Percentiles rank a stretch among this genome's conserved stretches.
phyloP scores from a whole-genome alignment of 2,329 filamentous ascomycete genomes.

The Zymoseptoria ardabiliae region DNA sequence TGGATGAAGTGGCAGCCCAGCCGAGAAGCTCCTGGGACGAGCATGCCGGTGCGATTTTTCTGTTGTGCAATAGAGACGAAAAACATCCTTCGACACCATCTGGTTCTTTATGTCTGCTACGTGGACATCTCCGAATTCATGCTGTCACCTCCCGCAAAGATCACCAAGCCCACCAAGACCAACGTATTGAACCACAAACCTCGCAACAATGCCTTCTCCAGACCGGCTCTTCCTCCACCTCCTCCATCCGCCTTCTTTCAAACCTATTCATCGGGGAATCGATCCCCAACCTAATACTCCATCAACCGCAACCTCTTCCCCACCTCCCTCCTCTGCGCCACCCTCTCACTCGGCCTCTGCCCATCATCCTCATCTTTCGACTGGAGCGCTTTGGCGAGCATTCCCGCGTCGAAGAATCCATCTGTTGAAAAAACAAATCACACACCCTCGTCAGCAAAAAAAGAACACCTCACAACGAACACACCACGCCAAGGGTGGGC shows the following conservation, averaged over 20 bases:
- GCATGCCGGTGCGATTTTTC: too few relatives aligned
- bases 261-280: background rate
- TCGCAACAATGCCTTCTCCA: too few relatives aligned
- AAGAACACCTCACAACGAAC: background rate
- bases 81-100: too few relatives aligned
- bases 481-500: background rate
- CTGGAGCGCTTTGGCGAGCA: conserved; percentile 83
- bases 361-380: conserved; percentile 53
- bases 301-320: conserved; percentile 65
- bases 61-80: too few relatives aligned
- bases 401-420: conserved; percentile 95
- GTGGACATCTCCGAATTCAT: too few relatives aligned
- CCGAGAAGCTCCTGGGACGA: too few relatives aligned
- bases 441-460: conserved; percentile 1
- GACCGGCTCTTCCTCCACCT: background rate
- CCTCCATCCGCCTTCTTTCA: too few relatives aligned
- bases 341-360: conserved; percentile 46
- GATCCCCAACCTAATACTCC: conserved; percentile 53
- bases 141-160: too few relatives aligned
- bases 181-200: too few relatives aligned
- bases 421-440: conserved; percentile 54
- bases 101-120: too few relatives aligned
- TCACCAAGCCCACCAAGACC: too few relatives aligned
- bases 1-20: too few relatives aligned
- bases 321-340: conserved; percentile 58